These are phyloP conservation scores for Sugiyamaella marilandica DNA, from an alignment of 805 yeast species.

Conservation along the genomic window DNA sequence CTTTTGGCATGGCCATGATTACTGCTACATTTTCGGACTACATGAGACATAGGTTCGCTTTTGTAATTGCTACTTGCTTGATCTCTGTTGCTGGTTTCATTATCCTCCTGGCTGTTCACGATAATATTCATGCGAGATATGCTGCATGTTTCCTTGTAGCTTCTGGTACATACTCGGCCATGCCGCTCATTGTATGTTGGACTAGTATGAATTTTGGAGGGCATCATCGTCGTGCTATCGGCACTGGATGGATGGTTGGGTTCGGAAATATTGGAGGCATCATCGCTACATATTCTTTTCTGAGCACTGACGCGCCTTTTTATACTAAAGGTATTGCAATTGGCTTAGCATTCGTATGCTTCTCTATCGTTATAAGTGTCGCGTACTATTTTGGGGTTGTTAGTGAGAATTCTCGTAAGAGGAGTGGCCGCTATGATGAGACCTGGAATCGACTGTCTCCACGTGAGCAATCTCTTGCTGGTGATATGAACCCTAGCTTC, in stretches of 20 bases:
- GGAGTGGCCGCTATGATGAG: slow-evolving; percentile 22
- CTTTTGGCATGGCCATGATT: slow-evolving; percentile 62
- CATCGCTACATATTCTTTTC: slow-evolving; percentile 54
- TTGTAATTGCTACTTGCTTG: slow-evolving; percentile 24
- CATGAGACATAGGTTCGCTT: slow-evolving; percentile 34
- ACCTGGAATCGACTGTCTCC: slow-evolving; percentile 23
- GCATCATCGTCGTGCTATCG: slow-evolving; percentile 55
- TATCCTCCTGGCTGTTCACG: slow-evolving; percentile 45
- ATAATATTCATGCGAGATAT: slow-evolving; percentile 43
- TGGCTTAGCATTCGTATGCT: slow-evolving; percentile 44
- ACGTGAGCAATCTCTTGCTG: slow-evolving; percentile 24
- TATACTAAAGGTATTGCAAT: slow-evolving; percentile 52
- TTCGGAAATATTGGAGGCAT: slow-evolving; percentile 74
- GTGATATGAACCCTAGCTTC: slow-evolving; percentile 33
- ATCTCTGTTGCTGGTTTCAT: slow-evolving; percentile 52
- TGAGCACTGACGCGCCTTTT: slow-evolving; percentile 52
- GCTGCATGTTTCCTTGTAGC: slow-evolving; percentile 62
- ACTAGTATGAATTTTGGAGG: slow-evolving; percentile 57
- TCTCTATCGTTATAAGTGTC: slow-evolving; percentile 37
- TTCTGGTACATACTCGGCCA: slow-evolving; percentile 54
- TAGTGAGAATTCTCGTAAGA: slow-evolving; percentile 28
- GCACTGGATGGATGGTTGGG: slow-evolving; percentile 60
- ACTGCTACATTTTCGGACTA: slow-evolving; percentile 62
- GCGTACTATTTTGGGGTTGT: slow-evolving; percentile 35
- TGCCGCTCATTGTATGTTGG: slow-evolving; percentile 73